A percentile compares a stretch with the other conserved stretches of the same genome.
phyloP scores from a whole-genome alignment of 257 asterid genomes.

The Sherardia arvensis region DNA sequence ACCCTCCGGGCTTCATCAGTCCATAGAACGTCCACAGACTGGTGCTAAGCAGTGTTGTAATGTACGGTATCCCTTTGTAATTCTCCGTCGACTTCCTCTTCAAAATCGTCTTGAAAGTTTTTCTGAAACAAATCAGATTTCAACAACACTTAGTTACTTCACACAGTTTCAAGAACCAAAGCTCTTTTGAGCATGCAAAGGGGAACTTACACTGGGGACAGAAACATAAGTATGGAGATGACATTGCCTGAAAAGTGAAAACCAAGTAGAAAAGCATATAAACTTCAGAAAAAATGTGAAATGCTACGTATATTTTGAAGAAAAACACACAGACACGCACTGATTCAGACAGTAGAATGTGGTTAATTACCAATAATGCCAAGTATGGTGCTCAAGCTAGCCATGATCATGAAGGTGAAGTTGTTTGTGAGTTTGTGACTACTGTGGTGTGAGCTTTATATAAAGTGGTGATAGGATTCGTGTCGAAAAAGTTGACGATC shows the following conservation, averaged over 20 bases:
- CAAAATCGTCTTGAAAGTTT: constrained; percentile 35
- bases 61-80: constrained; percentile 48
- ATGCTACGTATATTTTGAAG: too few species aligned
- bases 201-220: constrained; percentile 39
- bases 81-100: constrained; percentile 49
- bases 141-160: not conserved
- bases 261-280: not conserved
- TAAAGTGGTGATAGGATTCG: not conserved
- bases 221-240: constrained; percentile 42
- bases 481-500: not conserved
- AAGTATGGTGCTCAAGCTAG: constrained; percentile 21
- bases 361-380: constrained; percentile 31
- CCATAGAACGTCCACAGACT: constrained; percentile 63
- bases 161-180: not conserved
- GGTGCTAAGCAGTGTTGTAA: constrained; percentile 41
- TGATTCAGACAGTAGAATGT: not conserved
- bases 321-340: not conserved
- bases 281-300: too few species aligned
- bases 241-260: constrained; percentile 39
- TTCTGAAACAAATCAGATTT: constrained; percentile 17
- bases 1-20: constrained; percentile 42
- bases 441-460: not conserved
- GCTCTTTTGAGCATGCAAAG: not conserved
- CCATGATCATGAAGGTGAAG: constrained; percentile 14
- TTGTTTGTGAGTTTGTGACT: not conserved